Evolutionary conservation across 2,329 filamentous ascomycete genomes (phyloP), one percentile per base, ranked within the genome.

Genomic region (Juglanconis oblonga): DNA sequence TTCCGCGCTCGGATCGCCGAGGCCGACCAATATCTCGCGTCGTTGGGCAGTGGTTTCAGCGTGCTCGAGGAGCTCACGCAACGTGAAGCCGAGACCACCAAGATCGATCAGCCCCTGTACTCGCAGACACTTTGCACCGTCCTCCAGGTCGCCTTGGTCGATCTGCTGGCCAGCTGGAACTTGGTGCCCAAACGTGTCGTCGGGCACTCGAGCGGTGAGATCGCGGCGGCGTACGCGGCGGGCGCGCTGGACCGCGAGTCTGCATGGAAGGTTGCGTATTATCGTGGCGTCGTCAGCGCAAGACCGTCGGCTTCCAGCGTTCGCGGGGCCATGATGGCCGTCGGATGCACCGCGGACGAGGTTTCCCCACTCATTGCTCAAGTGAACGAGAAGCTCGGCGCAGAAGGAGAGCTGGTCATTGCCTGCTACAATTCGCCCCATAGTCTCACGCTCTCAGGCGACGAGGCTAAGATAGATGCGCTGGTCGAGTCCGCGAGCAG

Each of bases 381-480:
- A 33, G 29, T 59, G 8, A 55, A 58, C 5, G 57, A 50, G 52
- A 55, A 51, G 2, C 40, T 57, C 1, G 51, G 59, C 3, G 69
- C 72, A 13, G 42, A 66, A 11, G 71, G 68, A 5, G 55, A 61
- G 38, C 55, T 67, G 3, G 44, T 55, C 8, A 61, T 73, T 10
- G 68, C 69, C 44, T 61, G 59, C 50, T 52, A 52, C 59, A 61
- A 61, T 55, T 60, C 56, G 31, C 72, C 74, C 0, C 44, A 63
- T 2, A 77, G 68, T 50, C 62, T 71, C 9, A 77, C 75, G 0
- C n/a, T 76, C 0, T 73, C 74, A 1, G 74, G 74, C 1, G 68
- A 71, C 35, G 57, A 52, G 7, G 57, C 52, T 4, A 67, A 65
- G 5, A 63, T 76, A 5, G 61, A 69, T 24, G 64, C 63, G 11